Conservation (phyloP, 1,284 basidiomycete species). For the Ganoderma sp. region DNA sequence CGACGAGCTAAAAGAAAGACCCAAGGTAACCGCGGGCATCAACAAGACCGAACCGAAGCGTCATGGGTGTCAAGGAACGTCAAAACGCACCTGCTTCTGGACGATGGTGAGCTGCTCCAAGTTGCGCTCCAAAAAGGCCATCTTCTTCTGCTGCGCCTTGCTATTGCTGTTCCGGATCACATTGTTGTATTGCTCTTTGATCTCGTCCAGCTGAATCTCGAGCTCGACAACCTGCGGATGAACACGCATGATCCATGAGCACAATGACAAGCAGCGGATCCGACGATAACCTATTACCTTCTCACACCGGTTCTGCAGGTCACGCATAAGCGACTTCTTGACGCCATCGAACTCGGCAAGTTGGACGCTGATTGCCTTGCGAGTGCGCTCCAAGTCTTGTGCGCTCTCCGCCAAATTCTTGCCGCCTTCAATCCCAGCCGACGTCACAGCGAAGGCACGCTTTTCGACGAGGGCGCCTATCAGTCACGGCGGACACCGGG, state of each 20-base stretch:
- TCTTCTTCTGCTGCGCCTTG: conserved; percentile 99
- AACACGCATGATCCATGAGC: conserved; percentile 14
- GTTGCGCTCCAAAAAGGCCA: conserved; percentile 98
- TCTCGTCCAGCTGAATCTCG: conserved; percentile 98
- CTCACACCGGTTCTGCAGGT: conserved; percentile 99
- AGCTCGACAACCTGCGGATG: conserved; percentile 91
- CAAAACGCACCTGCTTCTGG: conserved; percentile 86
- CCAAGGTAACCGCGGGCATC: conserved; percentile 15
- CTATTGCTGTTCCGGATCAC: conserved; percentile 98
- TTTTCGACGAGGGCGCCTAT: conserved; percentile 41
- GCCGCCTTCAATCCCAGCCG: conserved; percentile 94
- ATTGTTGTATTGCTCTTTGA: conserved; percentile 99
- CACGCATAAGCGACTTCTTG: conserved; percentile 98
- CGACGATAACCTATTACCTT: conserved; percentile 65
- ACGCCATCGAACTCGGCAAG: conserved; percentile 98
- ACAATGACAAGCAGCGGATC: conserved; percentile 12
- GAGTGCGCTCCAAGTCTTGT: conserved; percentile 94
- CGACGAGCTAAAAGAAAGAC: conserved; percentile 76
- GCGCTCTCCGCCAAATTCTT: conserved; percentile 96
- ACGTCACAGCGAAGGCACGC: conserved; percentile 96
- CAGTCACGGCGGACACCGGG: conserved; percentile 3
- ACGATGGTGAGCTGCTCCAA: conserved; percentile 95
- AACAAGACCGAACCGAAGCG: conserved; percentile 22
- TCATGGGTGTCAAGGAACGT: conserved; percentile 5
- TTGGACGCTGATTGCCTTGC: conserved; percentile 96